Evolutionary conservation across 495 filamentous ascomycete genomes (phyloP).

Genomic region (Penicillium cosmopolitanum): DNA sequence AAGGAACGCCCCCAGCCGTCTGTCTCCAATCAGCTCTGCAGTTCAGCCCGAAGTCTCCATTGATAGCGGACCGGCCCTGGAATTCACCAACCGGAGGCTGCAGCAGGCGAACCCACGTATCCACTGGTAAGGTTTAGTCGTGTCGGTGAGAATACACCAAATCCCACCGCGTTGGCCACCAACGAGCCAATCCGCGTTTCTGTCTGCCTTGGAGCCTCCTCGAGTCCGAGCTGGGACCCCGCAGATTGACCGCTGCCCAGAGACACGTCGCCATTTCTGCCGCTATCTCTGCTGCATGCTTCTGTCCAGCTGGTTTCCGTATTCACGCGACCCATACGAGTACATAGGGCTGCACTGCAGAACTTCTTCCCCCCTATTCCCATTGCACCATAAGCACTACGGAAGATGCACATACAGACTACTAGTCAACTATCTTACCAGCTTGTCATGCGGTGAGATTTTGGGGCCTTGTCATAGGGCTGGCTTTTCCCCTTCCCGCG

Average conservation of each 20-base stretch:
- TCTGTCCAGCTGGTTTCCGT: slow-evolving; percentile 4
- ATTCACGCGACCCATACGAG: not conserved
- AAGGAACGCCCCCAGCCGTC: slow-evolving; percentile 5
- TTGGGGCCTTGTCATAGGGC: slow-evolving; percentile 9
- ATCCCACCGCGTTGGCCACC: not conserved
- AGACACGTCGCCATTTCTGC: slow-evolving; percentile 9
- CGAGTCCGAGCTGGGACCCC: slow-evolving; percentile 10
- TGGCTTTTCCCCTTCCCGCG: not conserved
- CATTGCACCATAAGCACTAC: not conserved
- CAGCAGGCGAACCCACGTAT: slow-evolving; percentile 1
- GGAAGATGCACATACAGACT: not conserved
- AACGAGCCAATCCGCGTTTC: slow-evolving; percentile 18
- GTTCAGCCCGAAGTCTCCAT: slow-evolving; percentile 7
- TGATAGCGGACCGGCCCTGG: slow-evolving; percentile 17
- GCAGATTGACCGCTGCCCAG: slow-evolving; percentile 27
- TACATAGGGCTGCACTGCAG: slow-evolving; percentile 10
- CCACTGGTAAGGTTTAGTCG: slow-evolving; percentile 26
- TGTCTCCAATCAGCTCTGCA: slow-evolving; percentile 9
- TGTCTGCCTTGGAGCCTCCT: slow-evolving; percentile 30
- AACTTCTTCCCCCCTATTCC: not conserved
- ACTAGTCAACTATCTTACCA: not conserved
- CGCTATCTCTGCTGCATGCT: not conserved
- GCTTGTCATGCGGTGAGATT: not conserved
- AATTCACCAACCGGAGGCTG: slow-evolving; percentile 20
- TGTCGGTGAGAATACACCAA: slow-evolving; percentile 24